Evolutionary conservation across 306 rosid species (phyloP), one percentile per base, ranked within the genome.

Genomic region (Castanea mollissima): DNA sequence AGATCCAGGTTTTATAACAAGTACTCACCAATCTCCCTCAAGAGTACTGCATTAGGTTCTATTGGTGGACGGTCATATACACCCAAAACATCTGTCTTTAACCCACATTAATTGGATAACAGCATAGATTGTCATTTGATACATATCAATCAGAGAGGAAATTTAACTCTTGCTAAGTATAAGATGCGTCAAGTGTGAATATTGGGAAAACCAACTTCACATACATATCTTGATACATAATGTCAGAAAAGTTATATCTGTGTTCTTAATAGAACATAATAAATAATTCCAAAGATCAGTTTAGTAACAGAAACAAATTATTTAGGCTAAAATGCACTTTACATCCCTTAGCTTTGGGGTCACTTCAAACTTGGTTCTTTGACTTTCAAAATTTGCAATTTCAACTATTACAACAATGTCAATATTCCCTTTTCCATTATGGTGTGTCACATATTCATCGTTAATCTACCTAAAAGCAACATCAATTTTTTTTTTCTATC

Each of bases 11-110:
- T 76, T 80, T 64, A 32, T 19, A 34, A 57, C 15, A 78, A 73
- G 32, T 59, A 54, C 85, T 88, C 83, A 91, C 97, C 97, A 25
- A 94, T 94, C 85, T 92, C 99, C 83, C 88, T 86, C 55, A 92
- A 69, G 76, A 94, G 97, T 29, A 91, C 58, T 5, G 99, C 99
- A 81, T 80, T 46, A 58, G 92, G 82, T 59, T 92, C 95, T 3
- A 83, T 81, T 31, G 97, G 97, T n/a, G 97, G 99, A 44, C 93
- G 92, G 81, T 92, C 93, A 80, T 94, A 94, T 32, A 94, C 99
- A 6, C 97, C 97, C 6, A 78, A 84, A 77, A 94, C 99, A 86
- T 94, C 97, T 4, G 97, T 94, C 99, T 92, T 89, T 71, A 25
- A 84, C 59, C 81, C 58, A 81, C 41, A 58, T 68, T 85, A 58